Base-by-base conservation (phyloP, 371 early-diverging fungal genomes). In the Syncephalastrum monosporum region DNA sequence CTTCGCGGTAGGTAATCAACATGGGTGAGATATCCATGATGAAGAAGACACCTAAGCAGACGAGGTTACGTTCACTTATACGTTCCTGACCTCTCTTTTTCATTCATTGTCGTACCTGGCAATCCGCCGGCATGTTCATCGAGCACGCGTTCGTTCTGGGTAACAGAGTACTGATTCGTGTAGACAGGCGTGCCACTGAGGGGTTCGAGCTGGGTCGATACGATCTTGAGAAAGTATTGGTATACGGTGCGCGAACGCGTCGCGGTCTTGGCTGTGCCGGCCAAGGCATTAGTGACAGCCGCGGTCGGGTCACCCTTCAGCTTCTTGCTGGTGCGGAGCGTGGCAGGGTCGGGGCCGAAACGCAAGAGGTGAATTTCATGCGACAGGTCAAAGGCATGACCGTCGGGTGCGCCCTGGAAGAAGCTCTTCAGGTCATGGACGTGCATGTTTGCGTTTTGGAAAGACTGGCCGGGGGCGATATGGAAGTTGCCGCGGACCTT, bases 1-100 rank as follows among this genome's bases (percentile, higher is more conserved):
- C 80, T 74, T 98, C 93, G 5, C 77, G 82, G 64, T 94, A 93
- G 38, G 86, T 89, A 52, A 98, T 91, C 38, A 90, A 75, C 96
- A 98, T 95, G 0, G 98, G 97, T 13, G 97, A 97, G 51, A 98
- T 98, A 33, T 98, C 97, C 77, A 87, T 91, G 67, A 92, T 88
- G 72, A 98, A 93, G 65, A 94, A 96, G 19, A 97, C 86, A 25
- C 98, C 96, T 76, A 52, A n/a, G 45, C 21, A 46, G 41, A 42
- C 25, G 10, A 19, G 53, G 42, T 33, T 60, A 51, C 15, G 44
- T 47, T 4, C 15, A 29, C 49, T 29, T 44, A 8, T 16, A 8
- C 33, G 29, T 2, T 21, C 21, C 6, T 10, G 38, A 33, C 38
- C 10, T 21, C 8, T 14, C 44, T 43, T 12, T 46, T 42, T 16